Base-by-base conservation (phyloP, 1,284 basidiomycete species). In the Gastroboletus turbinatus region DNA sequence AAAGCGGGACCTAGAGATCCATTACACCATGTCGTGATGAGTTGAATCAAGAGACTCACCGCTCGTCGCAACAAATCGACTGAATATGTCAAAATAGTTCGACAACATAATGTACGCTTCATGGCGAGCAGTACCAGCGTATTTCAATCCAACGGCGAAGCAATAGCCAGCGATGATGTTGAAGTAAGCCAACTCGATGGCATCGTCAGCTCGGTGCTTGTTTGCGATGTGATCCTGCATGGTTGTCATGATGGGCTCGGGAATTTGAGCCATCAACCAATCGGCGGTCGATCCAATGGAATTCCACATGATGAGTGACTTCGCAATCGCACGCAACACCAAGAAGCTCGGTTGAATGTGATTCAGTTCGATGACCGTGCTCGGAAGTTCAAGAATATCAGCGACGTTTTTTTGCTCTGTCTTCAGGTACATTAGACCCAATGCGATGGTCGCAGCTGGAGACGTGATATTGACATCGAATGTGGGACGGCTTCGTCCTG, bases 351-450 rank as follows among this genome's bases (percentile, higher is more conserved):
- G 95, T 53, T 96, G 91, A 30, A 98, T 83, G 39, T 85, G 82
- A 65, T 97, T 92, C 49, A 99, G 78, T 11, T 86, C 84, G 16
- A 89, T 77, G 1, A 87, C 75, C 0, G 90, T 91, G 62, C 90
- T 84, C 0, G 97, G 96, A 30, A 98, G 84, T 14, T 83, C 82
- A 27, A 98, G 77, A 42, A 94, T 83, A 60, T 91, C 88, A 1
- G 94, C 92, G 9, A 98, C 83, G 64, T 97, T 96, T 59, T 81
- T 79, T 23, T 92, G 83, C 44, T 86, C 85, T 0, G 93, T 96
- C 58, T 87, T 85, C 48, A 99, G 79, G 71, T 93, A 99, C 88
- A 97, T 95, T 23, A 99, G 74, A 0, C 92, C 96, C 8, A 99
- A 75, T 0, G 94, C 94, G 17, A 98, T 83, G 1, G 92, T 88